Evolutionary conservation across 495 filamentous ascomycete species (phyloP).

Genomic region (Penicillium robsamsonii): DNA sequence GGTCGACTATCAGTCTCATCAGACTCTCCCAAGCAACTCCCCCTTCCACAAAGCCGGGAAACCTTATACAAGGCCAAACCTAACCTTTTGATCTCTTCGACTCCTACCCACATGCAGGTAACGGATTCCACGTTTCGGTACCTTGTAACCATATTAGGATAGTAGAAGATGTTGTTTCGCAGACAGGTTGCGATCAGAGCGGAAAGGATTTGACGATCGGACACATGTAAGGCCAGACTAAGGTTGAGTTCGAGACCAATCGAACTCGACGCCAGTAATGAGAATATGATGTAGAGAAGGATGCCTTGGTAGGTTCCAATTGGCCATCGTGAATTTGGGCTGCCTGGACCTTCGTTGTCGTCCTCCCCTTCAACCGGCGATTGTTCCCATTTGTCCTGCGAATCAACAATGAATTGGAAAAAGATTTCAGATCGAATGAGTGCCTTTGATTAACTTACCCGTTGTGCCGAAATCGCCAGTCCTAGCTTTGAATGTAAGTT

Average conservation of each 20-base stretch:
- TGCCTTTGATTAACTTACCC: background rate
- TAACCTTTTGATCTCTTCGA: constrained; percentile 23
- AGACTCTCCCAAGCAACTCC: background rate
- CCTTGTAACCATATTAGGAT: background rate
- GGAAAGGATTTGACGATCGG: background rate
- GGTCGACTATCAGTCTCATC: background rate
- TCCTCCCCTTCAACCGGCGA: background rate
- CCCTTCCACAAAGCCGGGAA: background rate
- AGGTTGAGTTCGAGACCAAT: background rate
- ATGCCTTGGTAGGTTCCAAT: constrained; percentile 23
- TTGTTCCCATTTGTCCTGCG: background rate
- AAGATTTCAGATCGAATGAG: background rate
- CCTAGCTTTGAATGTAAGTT: background rate
- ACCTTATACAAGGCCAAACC: constrained; percentile 1
- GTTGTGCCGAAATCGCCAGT: background rate
- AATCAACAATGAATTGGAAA: background rate
- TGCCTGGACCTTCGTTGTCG: background rate
- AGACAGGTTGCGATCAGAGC: background rate
- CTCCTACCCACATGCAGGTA: constrained; percentile 15
- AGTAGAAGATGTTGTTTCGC: background rate
- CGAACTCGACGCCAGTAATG: constrained; percentile 5
- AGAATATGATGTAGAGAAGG: constrained; percentile 20
- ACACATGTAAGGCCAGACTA: background rate
- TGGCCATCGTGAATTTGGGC: constrained; percentile 10
- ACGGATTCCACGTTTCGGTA: background rate